phyloP scores from a whole-genome alignment of 805 yeast genomes.

The Saturnispora kantuleensis region DNA sequence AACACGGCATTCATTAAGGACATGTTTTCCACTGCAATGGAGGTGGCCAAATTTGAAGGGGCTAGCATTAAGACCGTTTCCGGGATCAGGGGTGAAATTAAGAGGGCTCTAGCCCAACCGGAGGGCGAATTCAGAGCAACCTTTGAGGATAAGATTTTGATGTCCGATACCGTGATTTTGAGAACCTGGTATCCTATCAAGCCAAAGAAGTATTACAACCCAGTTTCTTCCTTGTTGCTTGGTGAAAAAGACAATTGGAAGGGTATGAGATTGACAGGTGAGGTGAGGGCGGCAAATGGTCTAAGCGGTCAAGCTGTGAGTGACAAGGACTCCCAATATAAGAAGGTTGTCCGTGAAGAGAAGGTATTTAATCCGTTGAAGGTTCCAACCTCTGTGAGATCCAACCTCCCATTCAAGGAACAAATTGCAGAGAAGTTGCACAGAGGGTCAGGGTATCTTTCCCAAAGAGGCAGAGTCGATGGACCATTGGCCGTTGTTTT shows the following conservation, averaged over 20 bases:
- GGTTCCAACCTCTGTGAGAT: constrained; percentile 72
- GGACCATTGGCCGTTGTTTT: constrained; percentile 62
- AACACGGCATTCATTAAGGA: constrained; percentile 96
- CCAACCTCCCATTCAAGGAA: constrained; percentile 81
- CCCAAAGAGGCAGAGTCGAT: constrained; percentile 41
- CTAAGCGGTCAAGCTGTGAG: constrained; percentile 47
- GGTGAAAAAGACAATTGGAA: constrained; percentile 78
- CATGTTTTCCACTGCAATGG: constrained; percentile 87
- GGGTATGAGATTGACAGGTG: constrained; percentile 95
- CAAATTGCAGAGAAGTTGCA: constrained; percentile 86
- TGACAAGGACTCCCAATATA: constrained; percentile 39
- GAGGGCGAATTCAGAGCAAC: constrained; percentile 96
- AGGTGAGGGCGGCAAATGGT: constrained; percentile 69
- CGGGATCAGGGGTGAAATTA: constrained; percentile 96
- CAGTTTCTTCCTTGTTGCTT: constrained; percentile 83
- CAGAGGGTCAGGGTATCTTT: constrained; percentile 69
- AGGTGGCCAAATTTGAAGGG: constrained; percentile 96
- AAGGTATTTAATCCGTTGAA: constrained; percentile 80
- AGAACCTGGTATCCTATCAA: constrained; percentile 96
- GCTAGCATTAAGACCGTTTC: constrained; percentile 94
- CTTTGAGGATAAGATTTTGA: constrained; percentile 86
- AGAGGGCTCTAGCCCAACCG: constrained; percentile 85
- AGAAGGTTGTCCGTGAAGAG: constrained; percentile 72
- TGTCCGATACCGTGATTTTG: constrained; percentile 82
- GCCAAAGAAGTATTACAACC: constrained; percentile 86